These are phyloP conservation scores for Penicillium sp. DNA, from an alignment of 2,329 filamentous ascomycete genomes.

Conservation along the genomic window DNA sequence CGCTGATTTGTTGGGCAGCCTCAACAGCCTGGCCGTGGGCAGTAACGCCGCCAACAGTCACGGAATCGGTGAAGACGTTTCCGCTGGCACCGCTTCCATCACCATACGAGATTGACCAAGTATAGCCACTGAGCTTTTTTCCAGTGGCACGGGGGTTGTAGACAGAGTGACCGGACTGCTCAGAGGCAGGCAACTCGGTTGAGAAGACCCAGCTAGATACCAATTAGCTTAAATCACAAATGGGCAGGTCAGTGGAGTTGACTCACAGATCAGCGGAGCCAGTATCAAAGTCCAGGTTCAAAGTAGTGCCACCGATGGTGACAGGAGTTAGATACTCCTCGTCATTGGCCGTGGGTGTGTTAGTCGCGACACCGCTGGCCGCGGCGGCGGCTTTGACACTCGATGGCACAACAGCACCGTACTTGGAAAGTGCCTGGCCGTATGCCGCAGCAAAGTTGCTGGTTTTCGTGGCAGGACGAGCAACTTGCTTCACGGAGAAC, in stretches of 20 bases:
- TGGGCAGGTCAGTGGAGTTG: too few species aligned
- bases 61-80: constrained; percentile 10
- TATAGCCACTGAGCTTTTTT: background rate
- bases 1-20: constrained; percentile 10
- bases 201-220: constrained; percentile 14
- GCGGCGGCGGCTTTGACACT: constrained; percentile 32
- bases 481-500: constrained; percentile 35
- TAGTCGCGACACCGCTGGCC: constrained; percentile 8
- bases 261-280: constrained; percentile 17
- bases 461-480: constrained; percentile 19
- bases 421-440: constrained; percentile 30
- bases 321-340: constrained; percentile 15
- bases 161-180: constrained; percentile 21
- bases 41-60: constrained; percentile 11
- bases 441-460: constrained; percentile 33
- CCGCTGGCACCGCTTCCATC: constrained; percentile 16
- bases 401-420: constrained; percentile 30
- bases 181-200: constrained; percentile 7
- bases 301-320: constrained; percentile 9
- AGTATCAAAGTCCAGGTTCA: constrained; percentile 16
- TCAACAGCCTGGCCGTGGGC: constrained; percentile 11
- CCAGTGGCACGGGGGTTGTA: constrained; percentile 18
- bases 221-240: background rate
- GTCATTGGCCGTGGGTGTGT: constrained; percentile 6
- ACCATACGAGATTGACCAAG: constrained; percentile 12